Percentiles rank a stretch among this genome's conserved stretches.
phyloP scores from a whole-genome alignment of 192 early-diverging fungal species.

The Backusella macrospora region DNA sequence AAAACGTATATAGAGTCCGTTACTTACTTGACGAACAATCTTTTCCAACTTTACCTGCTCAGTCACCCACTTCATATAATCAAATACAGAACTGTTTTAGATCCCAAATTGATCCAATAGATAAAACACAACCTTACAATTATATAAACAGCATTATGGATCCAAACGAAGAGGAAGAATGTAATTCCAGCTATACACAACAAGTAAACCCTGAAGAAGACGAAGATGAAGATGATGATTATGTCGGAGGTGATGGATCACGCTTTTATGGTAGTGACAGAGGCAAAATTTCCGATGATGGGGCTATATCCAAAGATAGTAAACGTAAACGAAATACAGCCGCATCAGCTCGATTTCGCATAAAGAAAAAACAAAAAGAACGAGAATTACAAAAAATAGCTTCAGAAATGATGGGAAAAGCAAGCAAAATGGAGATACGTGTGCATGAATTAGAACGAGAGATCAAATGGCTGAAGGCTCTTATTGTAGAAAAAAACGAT shows the following conservation, averaged over 20 bases:
- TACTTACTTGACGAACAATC: background rate
- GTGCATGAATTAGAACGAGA: constrained; percentile 88
- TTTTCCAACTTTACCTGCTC: background rate
- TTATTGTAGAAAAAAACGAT: constrained; percentile 42
- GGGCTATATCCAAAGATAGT: constrained; percentile 59
- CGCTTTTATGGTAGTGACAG: background rate
- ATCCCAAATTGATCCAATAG: background rate
- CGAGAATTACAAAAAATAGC: constrained; percentile 80
- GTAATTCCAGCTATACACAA: background rate
- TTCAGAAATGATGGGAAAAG: constrained; percentile 76
- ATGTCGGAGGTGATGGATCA: background rate
- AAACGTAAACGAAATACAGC: constrained; percentile 93
- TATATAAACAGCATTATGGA: background rate
- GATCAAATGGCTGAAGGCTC: constrained; percentile 76
- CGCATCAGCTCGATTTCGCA: constrained; percentile 91
- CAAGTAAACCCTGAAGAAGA: background rate
- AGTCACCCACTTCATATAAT: background rate
- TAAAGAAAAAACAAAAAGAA: constrained; percentile 92
- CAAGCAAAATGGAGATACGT: constrained; percentile 71
- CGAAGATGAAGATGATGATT: background rate
- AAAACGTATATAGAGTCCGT: background rate
- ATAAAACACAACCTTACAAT: background rate
- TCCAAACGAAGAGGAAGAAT: background rate
- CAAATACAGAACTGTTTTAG: background rate
- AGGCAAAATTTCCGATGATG: background rate